phyloP scores from a whole-genome alignment of 441 rosid genomes.

The Eruca vesicaria region DNA sequence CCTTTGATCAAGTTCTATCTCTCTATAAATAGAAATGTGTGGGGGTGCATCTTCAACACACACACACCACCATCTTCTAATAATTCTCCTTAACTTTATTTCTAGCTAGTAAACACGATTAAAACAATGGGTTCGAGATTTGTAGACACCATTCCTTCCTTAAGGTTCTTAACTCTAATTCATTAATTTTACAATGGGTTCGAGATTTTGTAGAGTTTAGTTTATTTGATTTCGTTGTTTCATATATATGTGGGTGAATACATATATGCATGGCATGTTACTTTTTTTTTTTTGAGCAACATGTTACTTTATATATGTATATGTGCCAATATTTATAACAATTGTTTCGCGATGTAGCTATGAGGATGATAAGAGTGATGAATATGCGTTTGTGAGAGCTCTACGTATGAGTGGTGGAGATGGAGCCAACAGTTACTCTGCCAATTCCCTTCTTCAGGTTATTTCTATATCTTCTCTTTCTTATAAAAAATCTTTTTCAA shows the following conservation, averaged over 20 bases:
- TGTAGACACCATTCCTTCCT: constrained; percentile 14
- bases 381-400: constrained; percentile 30
- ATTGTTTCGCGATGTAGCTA: constrained; percentile 6
- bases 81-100: not conserved
- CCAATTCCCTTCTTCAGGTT: constrained; percentile 34
- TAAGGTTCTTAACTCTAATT: constrained; percentile 25
- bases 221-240: not conserved
- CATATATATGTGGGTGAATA: not conserved
- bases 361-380: constrained; percentile 4
- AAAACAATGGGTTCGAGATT: constrained; percentile 21
- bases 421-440: constrained; percentile 35
- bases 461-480: not conserved
- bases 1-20: not conserved
- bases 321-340: not conserved
- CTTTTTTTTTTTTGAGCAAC: too few species aligned
- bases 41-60: constrained; percentile 24
- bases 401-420: constrained; percentile 38
- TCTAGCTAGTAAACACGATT: not conserved
- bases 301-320: not conserved
- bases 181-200: not conserved
- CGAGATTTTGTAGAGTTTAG: not conserved
- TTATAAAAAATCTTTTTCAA: not conserved
- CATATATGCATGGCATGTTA: not conserved
- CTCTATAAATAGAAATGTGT: constrained; percentile 19
- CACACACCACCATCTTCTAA: constrained; percentile 5